Conservation (phyloP, 495 filamentous ascomycete genomes). For the Neurospora sp. region DNA sequence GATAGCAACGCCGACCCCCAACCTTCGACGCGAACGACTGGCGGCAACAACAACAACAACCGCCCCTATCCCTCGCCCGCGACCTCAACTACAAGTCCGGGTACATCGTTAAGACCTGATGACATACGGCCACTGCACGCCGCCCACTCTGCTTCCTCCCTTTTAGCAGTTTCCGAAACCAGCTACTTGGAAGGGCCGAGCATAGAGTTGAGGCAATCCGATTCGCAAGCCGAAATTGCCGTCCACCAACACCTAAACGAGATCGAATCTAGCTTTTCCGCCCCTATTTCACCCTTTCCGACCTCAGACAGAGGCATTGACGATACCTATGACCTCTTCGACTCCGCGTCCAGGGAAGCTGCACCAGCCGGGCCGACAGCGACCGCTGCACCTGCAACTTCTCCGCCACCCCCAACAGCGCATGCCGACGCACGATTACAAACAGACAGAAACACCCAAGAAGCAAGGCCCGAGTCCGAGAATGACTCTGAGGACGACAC, state of each 20-base stretch:
- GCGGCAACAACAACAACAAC: slow-evolving; percentile 4
- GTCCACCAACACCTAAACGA: slow-evolving; percentile 59
- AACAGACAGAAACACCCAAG: background rate
- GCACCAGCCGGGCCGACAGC: background rate
- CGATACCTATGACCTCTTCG: slow-evolving; percentile 54
- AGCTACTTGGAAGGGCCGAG: slow-evolving; percentile 36
- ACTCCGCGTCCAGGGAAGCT: slow-evolving; percentile 30
- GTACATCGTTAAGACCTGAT: slow-evolving; percentile 9
- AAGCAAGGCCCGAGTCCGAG: background rate
- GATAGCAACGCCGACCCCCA: background rate
- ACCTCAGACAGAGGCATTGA: slow-evolving; percentile 38
- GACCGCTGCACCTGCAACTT: background rate
- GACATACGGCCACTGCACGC: slow-evolving; percentile 18
- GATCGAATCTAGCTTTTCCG: slow-evolving; percentile 78
- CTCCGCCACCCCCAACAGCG: background rate
- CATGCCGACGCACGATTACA: slow-evolving; percentile 1
- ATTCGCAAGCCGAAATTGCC: slow-evolving; percentile 37
- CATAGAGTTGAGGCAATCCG: slow-evolving; percentile 26
- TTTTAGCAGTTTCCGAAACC: slow-evolving; percentile 19
- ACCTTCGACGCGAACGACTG: background rate
- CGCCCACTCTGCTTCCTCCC: slow-evolving; percentile 1
- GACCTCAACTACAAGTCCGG: slow-evolving; percentile 3
- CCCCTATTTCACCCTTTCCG: slow-evolving; percentile 40
- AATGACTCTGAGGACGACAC: background rate
- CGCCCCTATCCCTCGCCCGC: slow-evolving; percentile 4